Evolutionary conservation across 2,329 filamentous ascomycete genomes (phyloP).

Genomic region (Cercospora zeae-maydis): DNA sequence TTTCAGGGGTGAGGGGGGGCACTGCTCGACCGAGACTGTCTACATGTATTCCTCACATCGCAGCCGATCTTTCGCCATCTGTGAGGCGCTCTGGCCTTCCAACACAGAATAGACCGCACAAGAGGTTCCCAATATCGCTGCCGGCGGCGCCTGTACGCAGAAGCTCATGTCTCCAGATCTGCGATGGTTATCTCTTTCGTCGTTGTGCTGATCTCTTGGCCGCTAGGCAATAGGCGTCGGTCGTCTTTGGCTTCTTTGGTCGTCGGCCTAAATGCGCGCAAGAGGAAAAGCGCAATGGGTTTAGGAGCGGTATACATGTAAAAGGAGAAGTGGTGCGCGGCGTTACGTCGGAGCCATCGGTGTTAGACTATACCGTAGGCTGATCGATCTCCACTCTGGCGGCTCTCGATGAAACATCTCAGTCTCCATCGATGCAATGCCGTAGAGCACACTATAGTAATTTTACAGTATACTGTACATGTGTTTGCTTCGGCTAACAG

Average conservation of each 20-base stretch:
- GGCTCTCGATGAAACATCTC: neutral
- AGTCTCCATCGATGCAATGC: too few species aligned
- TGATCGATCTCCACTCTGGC: neutral
- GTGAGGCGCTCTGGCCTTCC: neutral
- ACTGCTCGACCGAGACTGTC: neutral
- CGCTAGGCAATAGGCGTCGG: neutral
- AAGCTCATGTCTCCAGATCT: neutral
- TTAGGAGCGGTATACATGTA: neutral
- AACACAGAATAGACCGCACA: neutral
- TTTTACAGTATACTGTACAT: neutral
- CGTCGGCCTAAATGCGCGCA: neutral
- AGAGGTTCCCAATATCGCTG: neutral
- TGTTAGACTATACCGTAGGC: neutral
- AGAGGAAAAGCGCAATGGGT: neutral
- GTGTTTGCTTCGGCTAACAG: neutral
- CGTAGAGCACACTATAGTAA: neutral
- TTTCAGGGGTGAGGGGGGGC: neutral
- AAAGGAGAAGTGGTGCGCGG: neutral
- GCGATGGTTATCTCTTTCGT: neutral
- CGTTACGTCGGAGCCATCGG: conserved; percentile 1
- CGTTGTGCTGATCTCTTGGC: neutral
- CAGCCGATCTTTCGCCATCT: neutral
- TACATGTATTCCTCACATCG: neutral
- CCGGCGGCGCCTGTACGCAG: neutral
- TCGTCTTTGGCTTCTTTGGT: neutral